phyloP scores from a whole-genome alignment of 1,139 yeast species.

The Scheffersomyces insectosa region DNA sequence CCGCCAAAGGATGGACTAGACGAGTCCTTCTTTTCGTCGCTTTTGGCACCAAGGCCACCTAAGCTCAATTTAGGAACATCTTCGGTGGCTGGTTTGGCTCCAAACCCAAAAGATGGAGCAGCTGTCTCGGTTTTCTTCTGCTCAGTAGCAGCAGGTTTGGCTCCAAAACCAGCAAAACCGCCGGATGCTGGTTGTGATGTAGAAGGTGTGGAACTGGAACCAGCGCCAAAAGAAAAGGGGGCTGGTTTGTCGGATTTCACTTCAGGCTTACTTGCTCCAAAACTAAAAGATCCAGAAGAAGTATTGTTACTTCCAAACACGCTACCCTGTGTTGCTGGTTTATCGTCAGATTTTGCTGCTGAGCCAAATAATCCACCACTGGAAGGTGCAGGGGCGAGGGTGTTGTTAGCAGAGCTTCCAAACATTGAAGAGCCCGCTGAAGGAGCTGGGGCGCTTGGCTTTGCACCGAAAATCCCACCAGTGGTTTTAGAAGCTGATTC shows the following conservation, averaged over 20 bases:
- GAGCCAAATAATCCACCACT: slow-evolving; percentile 11
- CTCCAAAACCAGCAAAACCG: slow-evolving; percentile 3
- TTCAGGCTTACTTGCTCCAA: slow-evolving; percentile 10
- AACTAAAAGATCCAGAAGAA: slow-evolving; percentile 9
- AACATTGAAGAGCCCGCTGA: slow-evolving; percentile 6
- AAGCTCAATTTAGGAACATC: slow-evolving; percentile 8
- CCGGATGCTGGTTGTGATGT: slow-evolving; percentile 12
- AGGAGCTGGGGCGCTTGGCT: slow-evolving; percentile 4
- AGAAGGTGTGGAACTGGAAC: too few species aligned
- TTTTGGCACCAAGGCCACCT: slow-evolving; percentile 16
- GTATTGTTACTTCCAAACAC: slow-evolving; percentile 23
- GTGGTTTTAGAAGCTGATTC: slow-evolving; percentile 9
- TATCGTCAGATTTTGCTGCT: slow-evolving; percentile 10
- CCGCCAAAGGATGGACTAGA: slow-evolving; percentile 16
- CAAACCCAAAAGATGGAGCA: slow-evolving; percentile 18
- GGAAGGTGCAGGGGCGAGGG: slow-evolving; percentile 3
- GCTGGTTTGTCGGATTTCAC: slow-evolving; percentile 12
- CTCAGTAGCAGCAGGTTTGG: not conserved
- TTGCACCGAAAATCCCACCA: slow-evolving; percentile 16
- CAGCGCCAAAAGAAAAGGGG: slow-evolving; percentile 16
- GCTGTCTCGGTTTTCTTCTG: slow-evolving; percentile 10
- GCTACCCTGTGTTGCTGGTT: slow-evolving; percentile 16
- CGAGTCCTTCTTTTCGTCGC: slow-evolving; percentile 12
- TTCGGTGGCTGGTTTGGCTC: slow-evolving; percentile 12
- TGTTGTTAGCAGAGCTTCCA: slow-evolving; percentile 5